Percentiles rank a stretch among this genome's conserved stretches.
phyloP scores from a whole-genome alignment of 495 filamentous ascomycete genomes.

The Talaromyces ruber region DNA sequence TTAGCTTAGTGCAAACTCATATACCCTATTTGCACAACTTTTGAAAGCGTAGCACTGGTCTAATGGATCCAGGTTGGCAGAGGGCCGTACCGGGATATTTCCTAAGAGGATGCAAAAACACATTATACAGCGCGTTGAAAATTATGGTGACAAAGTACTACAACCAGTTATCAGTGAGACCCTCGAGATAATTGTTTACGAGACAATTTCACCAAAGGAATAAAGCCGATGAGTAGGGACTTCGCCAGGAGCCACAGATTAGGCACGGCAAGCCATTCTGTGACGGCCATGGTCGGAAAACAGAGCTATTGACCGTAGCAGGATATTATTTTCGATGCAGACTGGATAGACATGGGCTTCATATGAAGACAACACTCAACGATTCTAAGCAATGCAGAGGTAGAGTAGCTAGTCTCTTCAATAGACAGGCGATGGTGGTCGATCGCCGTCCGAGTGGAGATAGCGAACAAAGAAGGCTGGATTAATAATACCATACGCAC shows the following conservation, averaged over 20 bases:
- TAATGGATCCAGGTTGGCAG: constrained; percentile 6
- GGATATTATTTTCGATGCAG: background rate
- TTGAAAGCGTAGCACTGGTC: background rate
- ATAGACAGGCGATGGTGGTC: background rate
- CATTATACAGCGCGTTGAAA: constrained; percentile 13
- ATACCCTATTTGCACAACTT: background rate
- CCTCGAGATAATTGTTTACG: background rate
- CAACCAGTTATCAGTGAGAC: background rate
- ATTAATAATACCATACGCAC: background rate
- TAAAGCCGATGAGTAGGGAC: background rate
- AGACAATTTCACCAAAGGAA: background rate
- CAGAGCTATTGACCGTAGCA: background rate
- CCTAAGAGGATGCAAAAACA: constrained; percentile 20
- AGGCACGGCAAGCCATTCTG: background rate
- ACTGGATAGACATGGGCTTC: background rate
- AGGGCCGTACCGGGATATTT: constrained; percentile 16
- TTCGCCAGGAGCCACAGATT: background rate
- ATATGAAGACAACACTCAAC: background rate
- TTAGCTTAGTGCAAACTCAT: background rate
- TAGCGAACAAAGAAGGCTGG: background rate
- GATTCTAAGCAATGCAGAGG: no score
- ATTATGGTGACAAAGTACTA: background rate
- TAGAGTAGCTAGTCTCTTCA: background rate
- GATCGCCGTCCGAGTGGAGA: background rate
- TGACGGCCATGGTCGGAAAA: background rate